A percentile compares a stretch with the other conserved stretches of the same genome.
Evolutionary conservation across 2,329 filamentous ascomycete genomes (phyloP).

Genomic region (Elsinoe fawcettii): DNA sequence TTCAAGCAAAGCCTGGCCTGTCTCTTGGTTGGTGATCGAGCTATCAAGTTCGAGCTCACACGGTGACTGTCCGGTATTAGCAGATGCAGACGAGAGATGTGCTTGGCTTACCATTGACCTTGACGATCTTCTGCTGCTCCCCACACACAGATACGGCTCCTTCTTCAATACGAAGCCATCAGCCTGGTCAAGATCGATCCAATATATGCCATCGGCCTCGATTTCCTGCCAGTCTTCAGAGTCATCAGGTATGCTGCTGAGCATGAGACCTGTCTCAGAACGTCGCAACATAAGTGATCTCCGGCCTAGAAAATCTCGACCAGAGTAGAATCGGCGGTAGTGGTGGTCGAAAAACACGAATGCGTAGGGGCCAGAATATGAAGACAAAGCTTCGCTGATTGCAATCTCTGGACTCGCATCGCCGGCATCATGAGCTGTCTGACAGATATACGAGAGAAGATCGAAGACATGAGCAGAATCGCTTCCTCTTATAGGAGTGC

Average conservation of each 20-base stretch:
- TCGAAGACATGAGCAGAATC: constrained; percentile 66
- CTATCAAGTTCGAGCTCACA: constrained; percentile 4
- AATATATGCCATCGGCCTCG: constrained; percentile 73
- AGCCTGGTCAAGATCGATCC: constrained; percentile 45
- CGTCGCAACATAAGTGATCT: constrained; percentile 62
- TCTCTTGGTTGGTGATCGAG: background rate
- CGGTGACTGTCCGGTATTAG: background rate
- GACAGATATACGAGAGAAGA: constrained; percentile 39
- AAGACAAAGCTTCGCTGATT: constrained; percentile 16
- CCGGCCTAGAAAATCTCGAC: constrained; percentile 77
- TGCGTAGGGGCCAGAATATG: constrained; percentile 65
- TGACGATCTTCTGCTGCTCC: background rate
- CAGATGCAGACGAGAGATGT: no score
- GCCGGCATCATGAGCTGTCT: background rate
- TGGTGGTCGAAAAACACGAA: constrained; percentile 72
- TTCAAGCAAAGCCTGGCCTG: background rate
- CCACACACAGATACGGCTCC: background rate
- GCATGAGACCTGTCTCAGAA: constrained; percentile 45
- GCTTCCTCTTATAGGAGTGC: constrained; percentile 57
- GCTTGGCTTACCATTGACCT: constrained; percentile 5
- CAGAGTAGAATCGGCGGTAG: constrained; percentile 63
- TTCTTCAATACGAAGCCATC: background rate
- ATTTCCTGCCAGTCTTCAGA: constrained; percentile 64
- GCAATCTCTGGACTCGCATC: background rate
- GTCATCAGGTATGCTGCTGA: constrained; percentile 65